Evolutionary conservation across 306 rosid genomes (phyloP), one percentile per base, ranked within the genome.

Genomic region (Vicia villosa): DNA sequence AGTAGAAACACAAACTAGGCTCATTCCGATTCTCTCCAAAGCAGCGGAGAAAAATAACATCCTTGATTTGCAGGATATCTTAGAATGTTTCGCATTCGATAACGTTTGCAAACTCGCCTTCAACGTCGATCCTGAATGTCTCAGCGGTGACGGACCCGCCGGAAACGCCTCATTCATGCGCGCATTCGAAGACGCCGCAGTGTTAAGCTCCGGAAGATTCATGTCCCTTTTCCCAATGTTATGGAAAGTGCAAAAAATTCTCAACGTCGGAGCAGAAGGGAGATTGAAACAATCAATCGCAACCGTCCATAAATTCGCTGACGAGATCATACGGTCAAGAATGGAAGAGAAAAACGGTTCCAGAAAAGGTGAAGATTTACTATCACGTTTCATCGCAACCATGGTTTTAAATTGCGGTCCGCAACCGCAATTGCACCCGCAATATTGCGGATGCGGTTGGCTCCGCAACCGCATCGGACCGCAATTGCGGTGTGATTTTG

Each of bases 201-300:
- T 56, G 62, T 26, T 56, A 6, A 56, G 62, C 6, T 56, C 62
- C 13, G 62, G 62, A 56, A 56, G 62, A 38, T 56, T 56, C 62
- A 26, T 56, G 62, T 24, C 1, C 6, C 38, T 26, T 26, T 6
- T 56, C 6, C 62, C 62, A 3, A 2, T 13, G 1, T 24, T 14
- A 14, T 56, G 62, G 62, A 56, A 26, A 56, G 8, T 6, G 11
- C 13, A 56, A 28, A 56, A 56, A 4, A 12, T 26, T 56, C 37
- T 56, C 10, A 56, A 56, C 37, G 10, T 24, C 0, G 62, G 62
- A 56, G 6, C 62, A 3, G 62, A 56, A 13, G 10, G 37, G 10
- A 56, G 62, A 56, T 56, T 56, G 37, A 56, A 56, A 24, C 11
- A 56, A 6, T 56, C 62, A 26, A 26, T 56, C 6, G 1, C 19